Evolutionary conservation across 768 basidiomycete genomes (phyloP), one percentile per base, ranked within the genome.

Genomic region (Cystofilobasidium macerans): DNA sequence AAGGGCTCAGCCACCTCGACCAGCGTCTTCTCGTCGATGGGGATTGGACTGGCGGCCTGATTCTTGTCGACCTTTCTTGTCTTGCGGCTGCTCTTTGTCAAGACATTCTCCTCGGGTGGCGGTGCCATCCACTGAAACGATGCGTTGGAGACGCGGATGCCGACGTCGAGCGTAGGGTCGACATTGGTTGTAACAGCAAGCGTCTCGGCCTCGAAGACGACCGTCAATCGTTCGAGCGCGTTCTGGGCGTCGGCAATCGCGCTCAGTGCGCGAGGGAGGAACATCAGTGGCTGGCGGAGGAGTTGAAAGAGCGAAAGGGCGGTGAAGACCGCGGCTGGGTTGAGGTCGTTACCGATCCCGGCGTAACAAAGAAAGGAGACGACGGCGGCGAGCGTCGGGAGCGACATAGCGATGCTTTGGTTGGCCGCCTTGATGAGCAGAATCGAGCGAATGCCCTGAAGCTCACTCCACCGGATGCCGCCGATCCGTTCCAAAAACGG

Each of bases 351-450:
- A 12, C 81, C 80, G 4, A 80, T 80, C n/a, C 79, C 77, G 3
- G 83, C 82, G 73, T 86, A 87, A 2, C 83, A 82, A n/a, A 86
- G 80, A 71, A 87, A 85, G 3, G 85, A 78, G 32, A 87, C 78
- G 4, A 85, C 84, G 0, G 86, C 82, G 0, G 85, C 84, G 7
- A 87, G 78, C 6, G 82, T 82, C 20, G 86, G 83, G 57, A 58
- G 57, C 13, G 57, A 58, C 57, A 64, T 64, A 13, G 71, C 67
- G 40, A 71, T 59, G n/a, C 67, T 80, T 69, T 74, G 85, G 82
- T 84, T 86, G 3, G 80, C 82, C 1, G 85, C 85, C 62, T 82
- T 82, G 22, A 82, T 80, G 65, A 84, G 78, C 45, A 83, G 78
- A 56, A 87, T 85, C 70, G 76, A 79, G 42, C 81, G 75, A 18